Base-by-base conservation (phyloP, 352 stramenopile genomes). In the Globisporangium takayamanum region DNA sequence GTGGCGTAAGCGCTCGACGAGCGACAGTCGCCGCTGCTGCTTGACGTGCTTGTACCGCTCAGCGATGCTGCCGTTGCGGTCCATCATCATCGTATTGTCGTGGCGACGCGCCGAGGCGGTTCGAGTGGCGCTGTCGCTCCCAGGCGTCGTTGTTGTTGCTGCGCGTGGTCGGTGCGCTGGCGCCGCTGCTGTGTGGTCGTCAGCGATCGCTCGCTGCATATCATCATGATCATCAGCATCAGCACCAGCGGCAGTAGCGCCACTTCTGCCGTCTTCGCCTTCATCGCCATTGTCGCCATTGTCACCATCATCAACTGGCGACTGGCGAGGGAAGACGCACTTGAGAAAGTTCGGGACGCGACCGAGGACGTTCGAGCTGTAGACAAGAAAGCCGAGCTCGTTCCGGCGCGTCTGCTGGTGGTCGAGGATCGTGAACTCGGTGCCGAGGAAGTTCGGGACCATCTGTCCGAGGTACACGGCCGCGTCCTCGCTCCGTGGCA, bases 401-500 rank as follows among this genome's bases (percentile, higher is more conserved):
- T 87, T 78, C 50, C 72, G 64, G 8, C 69, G 68, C 52, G 80
- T 76, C 50, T 89, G 72, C 57, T 89, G 74, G 57, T 95, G 83
- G 62, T 95, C 84, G 1, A 89, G 65, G 18, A 95, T 53, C n/a
- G 73, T 88, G 59, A 94, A 94, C 62, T 93, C 81, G 12, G 80
- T 95, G 37, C 87, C 86, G 1, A 95, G 56, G 56, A 95, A 94
- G 54, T 87, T 95, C 25, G 77, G 70, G 30, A 79, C 63, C 55
- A 96, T 81, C 20, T 76, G 80, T 3, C 87, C 87, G 1, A 96
- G 62, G 53, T 91, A 95, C 26, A 89, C 78, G 20, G 85, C 83
- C 26, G 74, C 88, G 57, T 93, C 83, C 51, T 90, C 78, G 53
- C 70, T 83, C 42, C 80, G 81, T 0, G 86, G 80, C n/a, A 94